Conservation (phyloP, 2,329 filamentous ascomycete species). For the Drechslera avenae region DNA sequence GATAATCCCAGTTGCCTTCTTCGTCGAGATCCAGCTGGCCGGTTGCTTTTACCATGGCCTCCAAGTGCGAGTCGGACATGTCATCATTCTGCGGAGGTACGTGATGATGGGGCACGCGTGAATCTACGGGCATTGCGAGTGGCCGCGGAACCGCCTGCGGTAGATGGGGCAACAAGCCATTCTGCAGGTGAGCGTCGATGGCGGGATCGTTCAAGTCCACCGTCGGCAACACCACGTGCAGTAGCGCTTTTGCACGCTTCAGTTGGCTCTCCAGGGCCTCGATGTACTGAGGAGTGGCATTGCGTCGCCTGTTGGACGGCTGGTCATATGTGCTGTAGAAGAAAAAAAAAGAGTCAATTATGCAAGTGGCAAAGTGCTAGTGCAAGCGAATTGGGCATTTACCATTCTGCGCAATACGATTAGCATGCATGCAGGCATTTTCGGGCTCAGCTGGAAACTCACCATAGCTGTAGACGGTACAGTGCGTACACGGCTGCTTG, state of each 20-base stretch:
- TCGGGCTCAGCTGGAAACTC: conserved; percentile 11
- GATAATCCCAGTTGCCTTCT: conserved; percentile 90
- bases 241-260: conserved; percentile 78
- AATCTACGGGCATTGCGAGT: conserved; percentile 27
- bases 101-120: conserved; percentile 28
- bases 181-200: conserved; percentile 76
- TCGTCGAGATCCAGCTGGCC: conserved; percentile 92
- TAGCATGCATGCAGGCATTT: conserved; percentile 11
- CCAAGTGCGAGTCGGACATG: conserved; percentile 68
- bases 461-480: conserved; percentile 99
- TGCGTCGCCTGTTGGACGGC: conserved; percentile 86
- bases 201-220: conserved; percentile 84
- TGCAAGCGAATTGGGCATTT: conserved; percentile 2
- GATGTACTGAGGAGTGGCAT: conserved; percentile 90
- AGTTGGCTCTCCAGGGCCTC: conserved; percentile 84
- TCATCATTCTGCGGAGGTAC: conserved; percentile 32
- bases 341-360: conserved; percentile 5
- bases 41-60: conserved; percentile 93
- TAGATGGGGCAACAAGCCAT: conserved; percentile 61
- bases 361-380: background rate
- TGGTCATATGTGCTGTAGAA: conserved; percentile 90
- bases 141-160: conserved; percentile 29
- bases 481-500: conserved; percentile 74
- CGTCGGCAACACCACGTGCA: conserved; percentile 81
- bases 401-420: conserved; percentile 66